Percentiles rank a stretch among this genome's conserved stretches.
These are phyloP conservation scores for Breynia disticha DNA, from an alignment of 441 rosid genomes.

Conservation along the genomic window DNA sequence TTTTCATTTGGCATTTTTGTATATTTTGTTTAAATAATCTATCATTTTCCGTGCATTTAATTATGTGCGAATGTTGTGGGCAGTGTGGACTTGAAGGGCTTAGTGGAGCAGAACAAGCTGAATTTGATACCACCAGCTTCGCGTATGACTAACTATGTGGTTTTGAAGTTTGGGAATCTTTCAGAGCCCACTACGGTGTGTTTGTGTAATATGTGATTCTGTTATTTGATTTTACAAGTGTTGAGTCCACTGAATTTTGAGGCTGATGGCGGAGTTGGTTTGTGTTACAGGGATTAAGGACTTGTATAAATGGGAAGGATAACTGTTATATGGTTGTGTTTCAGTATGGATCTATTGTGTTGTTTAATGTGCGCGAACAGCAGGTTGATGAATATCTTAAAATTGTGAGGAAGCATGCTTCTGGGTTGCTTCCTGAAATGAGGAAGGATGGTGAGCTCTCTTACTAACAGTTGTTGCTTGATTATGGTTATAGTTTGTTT, in stretches of 20 bases:
- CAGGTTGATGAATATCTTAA: constrained; percentile 81
- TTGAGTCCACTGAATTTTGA: not conserved
- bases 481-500: too few relatives aligned
- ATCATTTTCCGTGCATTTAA: not conserved
- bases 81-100: constrained; percentile 89
- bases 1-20: not conserved
- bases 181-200: constrained; percentile 31
- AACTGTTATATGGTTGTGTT: constrained; percentile 82
- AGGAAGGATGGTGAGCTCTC: constrained; percentile 77
- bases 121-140: constrained; percentile 84
- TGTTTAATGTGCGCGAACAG: constrained; percentile 68
- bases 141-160: constrained; percentile 84
- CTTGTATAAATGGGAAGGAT: constrained; percentile 57
- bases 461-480: too few relatives aligned
- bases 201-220: not conserved
- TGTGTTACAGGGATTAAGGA: constrained; percentile 47
- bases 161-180: constrained; percentile 68
- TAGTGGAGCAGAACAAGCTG: constrained; percentile 71
- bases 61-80: constrained; percentile 10
- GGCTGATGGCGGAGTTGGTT: not conserved
- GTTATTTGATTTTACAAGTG: not conserved
- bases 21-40: not conserved
- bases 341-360: constrained; percentile 85
- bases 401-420: constrained; percentile 74
- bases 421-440: constrained; percentile 89